Base-by-base conservation (phyloP, 441 rosid genomes). In the Gossypium laxum region DNA sequence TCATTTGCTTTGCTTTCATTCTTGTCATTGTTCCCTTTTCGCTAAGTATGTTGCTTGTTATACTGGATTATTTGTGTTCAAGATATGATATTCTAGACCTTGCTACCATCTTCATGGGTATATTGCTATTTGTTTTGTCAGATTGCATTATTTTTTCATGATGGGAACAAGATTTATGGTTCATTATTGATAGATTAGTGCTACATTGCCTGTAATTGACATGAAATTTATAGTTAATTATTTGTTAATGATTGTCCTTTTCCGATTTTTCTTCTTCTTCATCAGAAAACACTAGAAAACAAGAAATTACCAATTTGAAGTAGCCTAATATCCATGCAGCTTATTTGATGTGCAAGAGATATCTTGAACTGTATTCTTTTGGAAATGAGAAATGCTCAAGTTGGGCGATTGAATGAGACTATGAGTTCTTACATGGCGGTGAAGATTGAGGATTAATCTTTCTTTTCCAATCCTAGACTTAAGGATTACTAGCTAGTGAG, bases 1-100 rank as follows among this genome's bases (percentile, higher is more conserved):
- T 80, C 34, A 38, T 38, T 19, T 51, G 30, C 61, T 30, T 30
- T 68, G 28, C 21, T 30, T 70, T 62, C 51, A 38, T 71, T 77
- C 57, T 48, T 67, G 17, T 74, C 54, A 7, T 26, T 2, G 34
- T 28, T 45, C 28, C 3, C 38, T 67, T 34, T 56, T 17, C 50
- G 4, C 55, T 34, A 8, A n/a, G 72, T 63, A 70, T 54, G 45
- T 62, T 75, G 41, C 47, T 51, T 58, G 38, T 58, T 45, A 2
- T 38, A 43, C 10, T 67, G n/a, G 28, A 45, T 19, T 45, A 12
- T 59, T 55, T 60, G 14, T 59, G 59, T 64, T 55, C 30, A 24
- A 48, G 18, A 55, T 56, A 70, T 48, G 47, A n/a, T 26, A 52
- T 2, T 22, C 45, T 34, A 11, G 41, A 38, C 3, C 47, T 30